Conservation (phyloP, 2,329 filamentous ascomycete genomes). For the Claviceps purpurea region DNA sequence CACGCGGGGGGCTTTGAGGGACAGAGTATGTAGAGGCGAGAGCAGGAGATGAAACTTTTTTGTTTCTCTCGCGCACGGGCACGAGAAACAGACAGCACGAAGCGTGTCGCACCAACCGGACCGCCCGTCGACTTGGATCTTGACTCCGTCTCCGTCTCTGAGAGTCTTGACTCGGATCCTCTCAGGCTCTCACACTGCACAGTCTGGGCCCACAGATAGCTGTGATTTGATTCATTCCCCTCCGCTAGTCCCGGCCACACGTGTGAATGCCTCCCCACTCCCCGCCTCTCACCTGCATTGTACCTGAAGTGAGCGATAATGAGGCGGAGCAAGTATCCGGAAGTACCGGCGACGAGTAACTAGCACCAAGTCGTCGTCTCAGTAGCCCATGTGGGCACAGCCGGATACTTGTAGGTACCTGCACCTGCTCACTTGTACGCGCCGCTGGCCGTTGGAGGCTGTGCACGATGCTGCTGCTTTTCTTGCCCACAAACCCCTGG, state of each 20-base stretch:
- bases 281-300: not conserved
- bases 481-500: not conserved
- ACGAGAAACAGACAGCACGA: too few relatives aligned
- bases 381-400: not conserved
- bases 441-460: not conserved
- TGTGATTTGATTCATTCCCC: too few relatives aligned
- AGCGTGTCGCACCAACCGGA: too few relatives aligned
- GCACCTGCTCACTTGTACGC: not conserved
- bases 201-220: not conserved
- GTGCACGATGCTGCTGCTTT: not conserved
- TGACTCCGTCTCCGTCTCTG: not conserved
- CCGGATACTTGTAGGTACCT: not conserved
- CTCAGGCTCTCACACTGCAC: not conserved
- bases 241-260: not conserved
- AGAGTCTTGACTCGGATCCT: not conserved
- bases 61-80: not conserved
- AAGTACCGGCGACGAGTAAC: too few relatives aligned
- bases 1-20: too few relatives aligned
- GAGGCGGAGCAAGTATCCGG: too few relatives aligned
- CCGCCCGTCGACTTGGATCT: not conserved
- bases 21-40: too few relatives aligned
- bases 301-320: too few relatives aligned
- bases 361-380: too few relatives aligned
- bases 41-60: not conserved
- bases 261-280: not conserved